A percentile compares a stretch with the other conserved stretches of the same genome.
Evolutionary conservation across 768 basidiomycete species (phyloP).

Genomic region (Clitopilus passeckerianus): DNA sequence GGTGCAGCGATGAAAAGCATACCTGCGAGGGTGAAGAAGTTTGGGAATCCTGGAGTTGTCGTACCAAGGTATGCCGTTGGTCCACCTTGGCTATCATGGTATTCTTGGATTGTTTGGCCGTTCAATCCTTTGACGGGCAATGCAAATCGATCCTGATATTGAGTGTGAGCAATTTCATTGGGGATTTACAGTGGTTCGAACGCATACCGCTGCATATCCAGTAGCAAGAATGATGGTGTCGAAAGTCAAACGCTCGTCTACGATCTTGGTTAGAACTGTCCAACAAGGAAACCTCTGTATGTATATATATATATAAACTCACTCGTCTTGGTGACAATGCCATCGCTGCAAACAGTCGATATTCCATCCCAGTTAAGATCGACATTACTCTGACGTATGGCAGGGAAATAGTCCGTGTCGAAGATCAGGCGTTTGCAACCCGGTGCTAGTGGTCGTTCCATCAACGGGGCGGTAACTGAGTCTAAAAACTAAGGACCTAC

Average conservation of each 20-base stretch:
- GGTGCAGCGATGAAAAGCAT: not conserved
- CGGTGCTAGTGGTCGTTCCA: conserved; percentile 22
- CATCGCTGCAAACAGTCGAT: conserved; percentile 31
- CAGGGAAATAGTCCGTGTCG: conserved; percentile 40
- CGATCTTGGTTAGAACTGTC: too few species aligned
- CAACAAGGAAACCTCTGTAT: not conserved
- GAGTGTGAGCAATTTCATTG: not conserved
- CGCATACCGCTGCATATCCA: conserved; percentile 24
- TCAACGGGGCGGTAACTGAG: not conserved
- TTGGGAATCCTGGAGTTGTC: conserved; percentile 39
- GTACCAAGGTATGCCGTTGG: conserved; percentile 42
- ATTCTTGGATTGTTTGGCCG: conserved; percentile 30
- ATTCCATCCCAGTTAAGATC: conserved; percentile 37
- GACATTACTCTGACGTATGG: conserved; percentile 42
- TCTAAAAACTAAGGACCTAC: conserved; percentile 20
- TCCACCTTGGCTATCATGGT: conserved; percentile 31
- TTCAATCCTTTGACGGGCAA: conserved; percentile 23
- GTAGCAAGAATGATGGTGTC: conserved; percentile 38
- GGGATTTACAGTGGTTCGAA: not conserved
- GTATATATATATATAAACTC: not conserved
- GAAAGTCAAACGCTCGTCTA: conserved; percentile 26
- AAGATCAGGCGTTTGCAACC: conserved; percentile 54
- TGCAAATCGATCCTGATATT: conserved; percentile 26
- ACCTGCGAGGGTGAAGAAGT: conserved; percentile 37
- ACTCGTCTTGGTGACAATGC: conserved; percentile 37